Conservation (phyloP, 257 asterid genomes). For the Oldenlandia corymbosa region DNA sequence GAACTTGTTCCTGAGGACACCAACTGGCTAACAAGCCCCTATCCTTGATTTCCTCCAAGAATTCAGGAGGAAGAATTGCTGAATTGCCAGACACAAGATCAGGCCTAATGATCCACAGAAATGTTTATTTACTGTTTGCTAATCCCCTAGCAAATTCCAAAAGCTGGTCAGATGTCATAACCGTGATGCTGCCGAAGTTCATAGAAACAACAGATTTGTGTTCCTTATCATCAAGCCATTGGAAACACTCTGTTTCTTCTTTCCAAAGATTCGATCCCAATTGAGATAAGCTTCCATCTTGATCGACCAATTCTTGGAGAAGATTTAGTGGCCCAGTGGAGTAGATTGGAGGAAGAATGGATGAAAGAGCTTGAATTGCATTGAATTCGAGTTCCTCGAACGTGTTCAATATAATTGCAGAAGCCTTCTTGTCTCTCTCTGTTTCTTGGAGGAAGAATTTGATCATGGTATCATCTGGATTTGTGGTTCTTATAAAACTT, state of each 20-base stretch:
- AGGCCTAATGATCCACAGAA: conserved; percentile 7
- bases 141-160: background rate
- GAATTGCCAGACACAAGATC: background rate
- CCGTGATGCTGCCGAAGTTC: background rate
- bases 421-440: background rate
- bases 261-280: background rate
- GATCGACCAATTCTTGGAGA: background rate
- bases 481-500: conserved; percentile 7
- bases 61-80: background rate
- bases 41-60: background rate
- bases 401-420: background rate
- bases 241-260: background rate
- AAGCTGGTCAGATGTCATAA: background rate
- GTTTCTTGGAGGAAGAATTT: background rate
- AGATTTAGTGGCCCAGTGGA: conserved; percentile 11
- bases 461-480: conserved; percentile 6
- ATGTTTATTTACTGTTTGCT: background rate
- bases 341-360: conserved; percentile 5
- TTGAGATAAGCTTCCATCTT: background rate
- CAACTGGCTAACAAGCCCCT: conserved; percentile 11
- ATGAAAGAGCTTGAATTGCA: background rate
- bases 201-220: background rate
- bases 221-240: background rate
- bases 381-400: background rate
- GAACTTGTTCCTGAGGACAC: conserved; percentile 8